phyloP scores from a whole-genome alignment of 2,329 filamentous ascomycete species.

The Pseudocercospora macadamiae region DNA sequence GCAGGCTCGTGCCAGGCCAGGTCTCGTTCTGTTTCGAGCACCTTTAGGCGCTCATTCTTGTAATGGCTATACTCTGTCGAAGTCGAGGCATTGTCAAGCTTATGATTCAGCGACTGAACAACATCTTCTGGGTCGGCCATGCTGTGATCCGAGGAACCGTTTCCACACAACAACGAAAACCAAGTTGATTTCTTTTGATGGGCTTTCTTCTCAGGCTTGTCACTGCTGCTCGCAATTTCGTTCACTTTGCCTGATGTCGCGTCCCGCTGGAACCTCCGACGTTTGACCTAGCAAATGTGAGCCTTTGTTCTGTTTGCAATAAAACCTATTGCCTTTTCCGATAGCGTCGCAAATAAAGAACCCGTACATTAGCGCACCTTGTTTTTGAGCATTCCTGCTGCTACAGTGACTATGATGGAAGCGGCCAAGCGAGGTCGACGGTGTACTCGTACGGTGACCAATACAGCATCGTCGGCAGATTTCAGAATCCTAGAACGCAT shows the following conservation, averaged over 20 bases:
- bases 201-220: neutral
- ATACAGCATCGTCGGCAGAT: constrained; percentile 11
- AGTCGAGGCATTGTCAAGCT: constrained; percentile 2
- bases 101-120: neutral
- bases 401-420: constrained; percentile 13
- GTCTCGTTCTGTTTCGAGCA: constrained; percentile 38
- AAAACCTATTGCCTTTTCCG: neutral
- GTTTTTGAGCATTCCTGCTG: constrained; percentile 25
- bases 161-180: constrained; percentile 11
- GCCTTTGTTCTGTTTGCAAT: too few species aligned
- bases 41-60: constrained; percentile 25
- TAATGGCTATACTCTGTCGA: constrained; percentile 27
- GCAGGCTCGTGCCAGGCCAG: constrained; percentile 43
- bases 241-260: neutral
- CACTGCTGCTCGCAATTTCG: neutral
- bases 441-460: constrained; percentile 7
- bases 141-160: neutral
- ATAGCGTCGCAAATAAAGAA: neutral
- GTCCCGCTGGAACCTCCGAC: constrained; percentile 5
- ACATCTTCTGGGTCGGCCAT: constrained; percentile 13
- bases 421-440: constrained; percentile 2
- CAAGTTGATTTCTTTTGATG: constrained; percentile 14
- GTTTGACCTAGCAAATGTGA: constrained; percentile 5
- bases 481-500: constrained; percentile 5
- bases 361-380: constrained; percentile 12